phyloP scores from a whole-genome alignment of 306 rosid genomes.

The Malus orientalis region DNA sequence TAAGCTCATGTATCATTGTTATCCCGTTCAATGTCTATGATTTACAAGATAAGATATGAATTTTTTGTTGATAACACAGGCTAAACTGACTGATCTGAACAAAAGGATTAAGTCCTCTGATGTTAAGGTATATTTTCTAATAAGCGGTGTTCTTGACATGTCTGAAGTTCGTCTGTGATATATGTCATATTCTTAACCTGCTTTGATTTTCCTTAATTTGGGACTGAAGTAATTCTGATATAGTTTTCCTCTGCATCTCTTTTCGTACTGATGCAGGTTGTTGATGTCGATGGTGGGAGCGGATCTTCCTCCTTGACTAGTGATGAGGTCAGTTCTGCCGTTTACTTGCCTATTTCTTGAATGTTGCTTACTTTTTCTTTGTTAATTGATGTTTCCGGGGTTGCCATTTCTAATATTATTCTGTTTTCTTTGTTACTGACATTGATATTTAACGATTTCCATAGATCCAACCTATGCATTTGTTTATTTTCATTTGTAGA shows the following conservation, averaged over 20 bases:
- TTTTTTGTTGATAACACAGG: constrained; percentile 35
- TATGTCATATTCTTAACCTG: background rate
- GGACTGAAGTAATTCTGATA: constrained; percentile 1
- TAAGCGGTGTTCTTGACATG: background rate
- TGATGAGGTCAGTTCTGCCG: constrained; percentile 33
- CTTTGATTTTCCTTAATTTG: background rate
- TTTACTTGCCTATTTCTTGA: background rate
- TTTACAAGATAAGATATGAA: background rate
- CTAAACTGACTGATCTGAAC: constrained; percentile 54
- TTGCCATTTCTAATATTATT: background rate
- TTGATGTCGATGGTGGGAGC: constrained; percentile 24
- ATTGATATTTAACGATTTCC: background rate
- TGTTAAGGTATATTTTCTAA: constrained; percentile 40
- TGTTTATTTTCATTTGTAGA: background rate
- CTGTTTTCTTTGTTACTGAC: background rate
- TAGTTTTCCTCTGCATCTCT: background rate
- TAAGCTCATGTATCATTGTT: background rate
- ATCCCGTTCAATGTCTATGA: background rate
- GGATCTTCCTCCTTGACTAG: constrained; percentile 30
- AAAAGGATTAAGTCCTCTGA: constrained; percentile 41
- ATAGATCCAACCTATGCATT: background rate
- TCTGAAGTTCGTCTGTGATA: background rate
- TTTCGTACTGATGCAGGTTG: constrained; percentile 35
- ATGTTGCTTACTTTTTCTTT: background rate
- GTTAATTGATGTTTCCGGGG: background rate